Conservation (phyloP, 2,329 filamentous ascomycete genomes). For the Clarireedia monteithiana region DNA sequence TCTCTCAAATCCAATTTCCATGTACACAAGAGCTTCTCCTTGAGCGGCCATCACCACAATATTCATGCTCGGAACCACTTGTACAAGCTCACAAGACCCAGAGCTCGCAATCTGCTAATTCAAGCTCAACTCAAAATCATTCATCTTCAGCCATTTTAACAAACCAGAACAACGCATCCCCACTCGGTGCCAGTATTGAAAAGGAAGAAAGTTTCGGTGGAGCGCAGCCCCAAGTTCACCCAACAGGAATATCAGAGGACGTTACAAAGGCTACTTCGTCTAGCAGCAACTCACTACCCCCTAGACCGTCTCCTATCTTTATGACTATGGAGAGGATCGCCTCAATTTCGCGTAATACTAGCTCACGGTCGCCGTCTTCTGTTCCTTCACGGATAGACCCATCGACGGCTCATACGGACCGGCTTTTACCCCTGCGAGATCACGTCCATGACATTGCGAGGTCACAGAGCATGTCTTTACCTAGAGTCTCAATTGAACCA, state of each 20-base stretch:
- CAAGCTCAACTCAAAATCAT: not conserved
- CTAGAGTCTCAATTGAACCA: conserved; percentile 3
- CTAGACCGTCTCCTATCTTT: not conserved
- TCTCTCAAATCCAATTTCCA: conserved; percentile 4
- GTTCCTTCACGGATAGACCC: not conserved
- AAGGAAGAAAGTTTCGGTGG: not conserved
- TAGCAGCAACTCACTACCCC: not conserved
- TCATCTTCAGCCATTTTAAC: not conserved
- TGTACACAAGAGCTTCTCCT: not conserved
- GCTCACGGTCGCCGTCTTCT: conserved; percentile 5
- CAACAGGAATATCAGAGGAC: not conserved
- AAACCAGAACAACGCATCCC: not conserved
- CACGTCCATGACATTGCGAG: not conserved
- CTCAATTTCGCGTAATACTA: not conserved
- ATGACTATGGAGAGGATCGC: not conserved
- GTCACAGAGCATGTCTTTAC: not conserved
- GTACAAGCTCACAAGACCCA: not conserved
- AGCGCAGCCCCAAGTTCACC: not conserved
- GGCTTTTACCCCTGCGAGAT: conserved; percentile 4
- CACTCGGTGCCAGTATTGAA: conserved; percentile 3
- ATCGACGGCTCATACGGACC: not conserved
- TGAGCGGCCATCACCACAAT: not conserved
- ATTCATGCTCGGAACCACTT: not conserved
- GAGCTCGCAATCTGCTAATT: not conserved
- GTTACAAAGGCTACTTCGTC: not conserved